Percentiles rank a stretch among this genome's conserved stretches.
phyloP scores from a whole-genome alignment of 129 eudicot species.

The Oenanthe sinensis region DNA sequence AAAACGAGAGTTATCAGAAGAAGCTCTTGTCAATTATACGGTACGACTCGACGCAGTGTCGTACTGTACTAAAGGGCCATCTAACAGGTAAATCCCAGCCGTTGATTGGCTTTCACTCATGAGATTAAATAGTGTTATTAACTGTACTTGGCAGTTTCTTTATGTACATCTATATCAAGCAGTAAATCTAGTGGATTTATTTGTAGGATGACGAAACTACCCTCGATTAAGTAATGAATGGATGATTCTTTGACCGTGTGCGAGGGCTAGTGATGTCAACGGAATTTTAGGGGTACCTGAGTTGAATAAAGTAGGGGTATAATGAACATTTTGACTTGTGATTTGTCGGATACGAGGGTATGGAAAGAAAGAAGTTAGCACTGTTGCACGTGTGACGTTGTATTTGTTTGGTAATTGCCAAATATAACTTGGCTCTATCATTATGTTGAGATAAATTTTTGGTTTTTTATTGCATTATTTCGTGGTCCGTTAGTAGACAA shows the following conservation, averaged over 20 bases:
- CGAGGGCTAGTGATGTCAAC: slow-evolving; percentile 9
- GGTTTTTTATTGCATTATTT: neutral
- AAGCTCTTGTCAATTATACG: slow-evolving; percentile 1
- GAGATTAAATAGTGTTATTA: neutral
- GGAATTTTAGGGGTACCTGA: slow-evolving; percentile 1
- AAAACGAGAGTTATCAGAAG: neutral
- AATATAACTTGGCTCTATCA: neutral
- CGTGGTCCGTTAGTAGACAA: neutral
- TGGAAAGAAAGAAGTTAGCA: slow-evolving; percentile 4
- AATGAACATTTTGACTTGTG: neutral
- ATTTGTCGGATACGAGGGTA: neutral
- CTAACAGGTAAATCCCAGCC: neutral
- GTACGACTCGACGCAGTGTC: slow-evolving; percentile 12
- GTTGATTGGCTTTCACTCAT: slow-evolving; percentile 1
- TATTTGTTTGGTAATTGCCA: neutral
- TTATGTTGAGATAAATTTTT: neutral
- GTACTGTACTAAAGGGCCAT: slow-evolving; percentile 11
- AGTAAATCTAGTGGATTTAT: slow-evolving; percentile 4
- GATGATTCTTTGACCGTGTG: neutral
- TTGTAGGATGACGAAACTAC: slow-evolving; percentile 6
- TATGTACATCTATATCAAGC: neutral
- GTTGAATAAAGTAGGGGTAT: neutral
- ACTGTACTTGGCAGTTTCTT: slow-evolving; percentile 6
- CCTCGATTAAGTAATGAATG: neutral
- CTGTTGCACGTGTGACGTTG: slow-evolving; percentile 11